Percentiles rank a stretch among this genome's conserved stretches.
Conservation (phyloP, 2,329 filamentous ascomycete genomes). For the Apiospora pterosperma region DNA sequence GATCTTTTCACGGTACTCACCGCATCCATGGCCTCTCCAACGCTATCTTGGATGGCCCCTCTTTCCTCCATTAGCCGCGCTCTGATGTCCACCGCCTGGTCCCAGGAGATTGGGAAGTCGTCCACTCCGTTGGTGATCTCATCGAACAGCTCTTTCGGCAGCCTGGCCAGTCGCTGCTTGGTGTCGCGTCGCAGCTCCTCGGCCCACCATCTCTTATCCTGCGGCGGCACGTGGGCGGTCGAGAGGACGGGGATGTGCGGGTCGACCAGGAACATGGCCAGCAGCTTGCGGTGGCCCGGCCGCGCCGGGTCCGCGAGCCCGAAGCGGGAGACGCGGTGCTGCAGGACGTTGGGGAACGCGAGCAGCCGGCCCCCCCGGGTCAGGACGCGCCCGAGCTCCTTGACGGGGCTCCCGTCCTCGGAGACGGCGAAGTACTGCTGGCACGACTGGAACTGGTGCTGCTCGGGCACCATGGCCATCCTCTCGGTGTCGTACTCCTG, state of each 20-base stretch:
- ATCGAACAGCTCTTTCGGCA: conserved; percentile 5
- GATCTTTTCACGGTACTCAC: neutral
- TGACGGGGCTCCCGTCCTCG: conserved; percentile 1
- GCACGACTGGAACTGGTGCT: conserved; percentile 6
- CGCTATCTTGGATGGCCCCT: neutral
- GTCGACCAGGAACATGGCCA: conserved; percentile 60
- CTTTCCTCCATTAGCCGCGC: neutral
- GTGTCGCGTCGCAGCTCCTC: conserved; percentile 12
- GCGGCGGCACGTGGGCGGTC: conserved; percentile 41
- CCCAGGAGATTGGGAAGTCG: neutral
- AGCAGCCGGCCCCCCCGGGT: conserved; percentile 19
- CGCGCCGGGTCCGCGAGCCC: conserved; percentile 45
- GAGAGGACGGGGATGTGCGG: conserved; percentile 43
- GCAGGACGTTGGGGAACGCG: conserved; percentile 27
- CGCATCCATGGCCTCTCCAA: neutral
- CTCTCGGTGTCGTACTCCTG: conserved; percentile 11
- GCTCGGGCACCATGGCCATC: neutral
- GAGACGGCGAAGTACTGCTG: conserved; percentile 4
- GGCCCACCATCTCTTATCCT: conserved; percentile 37
- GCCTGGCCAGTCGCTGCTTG: conserved; percentile 6
- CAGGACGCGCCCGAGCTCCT: conserved; percentile 19
- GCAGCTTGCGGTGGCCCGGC: conserved; percentile 56
- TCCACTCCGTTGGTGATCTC: neutral
- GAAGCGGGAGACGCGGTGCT: conserved; percentile 45
- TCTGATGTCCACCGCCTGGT: neutral